Base-by-base conservation (phyloP, 805 yeast species). In the Clavispora carvajalis region DNA sequence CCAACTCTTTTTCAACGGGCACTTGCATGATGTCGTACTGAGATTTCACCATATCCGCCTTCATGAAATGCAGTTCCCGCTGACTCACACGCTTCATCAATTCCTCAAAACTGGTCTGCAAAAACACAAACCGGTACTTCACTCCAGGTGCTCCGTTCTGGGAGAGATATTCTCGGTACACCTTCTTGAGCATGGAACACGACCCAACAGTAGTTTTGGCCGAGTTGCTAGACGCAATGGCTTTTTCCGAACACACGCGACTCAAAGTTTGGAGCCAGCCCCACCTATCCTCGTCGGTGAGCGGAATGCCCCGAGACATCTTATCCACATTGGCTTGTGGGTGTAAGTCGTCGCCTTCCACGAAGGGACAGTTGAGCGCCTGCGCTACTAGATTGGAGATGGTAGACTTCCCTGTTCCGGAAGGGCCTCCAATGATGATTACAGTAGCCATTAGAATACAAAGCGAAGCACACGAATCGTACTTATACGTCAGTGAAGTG, bases 341-440 rank as follows among this genome's bases (percentile, higher is more conserved):
- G 59, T 90, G 97, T 21, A 82, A 70, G 2, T 69, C 61, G 59
- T 93, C 99, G 5, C 98, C 99, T 60, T 93, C 99, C 10, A 89
- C 60, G 55, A 76, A 89, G 2, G 79, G 70, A 36, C 82, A 70
- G 2, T 60, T 44, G 15, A 78, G 71, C 17, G 62, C 54, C 16
- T 63, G 44, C 0, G 82, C 60, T 16, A 90, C 54, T 9, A 60
- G 53, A 11, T 65, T 64, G 0, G 86, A 95, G 16, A 85, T 75
- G 2, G 96, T 86, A 17, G 95, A 73, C 59, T 93, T 93, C 1
- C 99, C 99, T 2, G 96, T 85, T 7, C 98, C 98, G 0, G 96
- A 90, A 0, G 98, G 96, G 0, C 99, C 99, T 10, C 95, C 96
- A 7, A 91, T 79, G 2, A 89, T 79, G 22, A 78, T 60, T 2